A percentile compares a stretch with the other conserved stretches of the same genome.
Conservation (phyloP, 2,329 filamentous ascomycete genomes). For the Fusarium nanum region DNA sequence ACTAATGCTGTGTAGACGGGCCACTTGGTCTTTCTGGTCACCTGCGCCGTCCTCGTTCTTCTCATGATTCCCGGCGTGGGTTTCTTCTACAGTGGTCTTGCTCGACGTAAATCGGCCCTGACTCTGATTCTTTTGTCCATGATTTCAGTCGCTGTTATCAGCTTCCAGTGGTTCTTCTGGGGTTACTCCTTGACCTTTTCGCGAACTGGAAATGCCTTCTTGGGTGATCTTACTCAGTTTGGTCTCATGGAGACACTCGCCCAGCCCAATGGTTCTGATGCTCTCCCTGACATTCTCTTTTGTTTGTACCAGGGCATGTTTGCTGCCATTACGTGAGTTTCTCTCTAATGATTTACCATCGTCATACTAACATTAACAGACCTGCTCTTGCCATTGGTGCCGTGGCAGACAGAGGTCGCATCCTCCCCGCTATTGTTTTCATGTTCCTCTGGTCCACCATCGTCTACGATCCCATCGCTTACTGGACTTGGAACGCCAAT, state of each 20-base stretch:
- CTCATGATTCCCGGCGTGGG: conserved; percentile 95
- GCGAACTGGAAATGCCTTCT: conserved; percentile 79
- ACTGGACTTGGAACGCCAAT: conserved; percentile 81
- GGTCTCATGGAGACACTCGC: conserved; percentile 82
- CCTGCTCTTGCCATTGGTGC: conserved; percentile 70
- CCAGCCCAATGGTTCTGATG: conserved; percentile 76
- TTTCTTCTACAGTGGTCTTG: conserved; percentile 94
- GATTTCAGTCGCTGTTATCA: conserved; percentile 81
- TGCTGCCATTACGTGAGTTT: conserved; percentile 82
- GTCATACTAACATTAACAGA: conserved; percentile 48
- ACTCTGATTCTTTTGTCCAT: conserved; percentile 88
- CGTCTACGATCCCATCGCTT: conserved; percentile 79
- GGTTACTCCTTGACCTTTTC: conserved; percentile 89
- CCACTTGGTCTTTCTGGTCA: conserved; percentile 85
- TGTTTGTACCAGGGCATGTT: conserved; percentile 92
- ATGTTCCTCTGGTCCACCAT: conserved; percentile 78
- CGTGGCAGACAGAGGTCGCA: conserved; percentile 70
- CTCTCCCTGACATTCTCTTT: conserved; percentile 85
- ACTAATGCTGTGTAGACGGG: conserved; percentile 66
- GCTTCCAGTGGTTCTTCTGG: conserved; percentile 98
- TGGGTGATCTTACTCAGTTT: conserved; percentile 84
- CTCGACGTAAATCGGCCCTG: conserved; percentile 87
- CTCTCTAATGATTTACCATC: neutral
- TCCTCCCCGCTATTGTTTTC: conserved; percentile 72
- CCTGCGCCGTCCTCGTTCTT: conserved; percentile 81